A percentile compares a stretch with the other conserved stretches of the same genome.
phyloP scores from a whole-genome alignment of 2,329 filamentous ascomycete species.

The Pseudopyrenochaeta lycopersici region DNA sequence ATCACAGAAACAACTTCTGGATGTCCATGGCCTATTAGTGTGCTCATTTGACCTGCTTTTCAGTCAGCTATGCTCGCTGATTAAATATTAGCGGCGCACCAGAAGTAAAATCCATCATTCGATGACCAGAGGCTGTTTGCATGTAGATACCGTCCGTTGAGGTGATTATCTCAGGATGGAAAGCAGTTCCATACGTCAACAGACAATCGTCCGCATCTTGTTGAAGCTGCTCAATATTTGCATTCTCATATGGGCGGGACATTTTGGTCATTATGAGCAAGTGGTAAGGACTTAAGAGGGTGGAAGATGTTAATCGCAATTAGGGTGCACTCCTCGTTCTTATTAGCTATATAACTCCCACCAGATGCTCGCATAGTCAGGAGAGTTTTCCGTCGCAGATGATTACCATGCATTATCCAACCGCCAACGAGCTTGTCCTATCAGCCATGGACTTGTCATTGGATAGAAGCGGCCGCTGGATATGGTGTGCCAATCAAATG shows the following conservation, averaged over 20 bases:
- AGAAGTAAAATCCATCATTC: conserved; percentile 42
- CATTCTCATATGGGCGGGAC: conserved; percentile 24
- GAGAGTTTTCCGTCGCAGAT: not conserved
- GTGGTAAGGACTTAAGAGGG: not conserved
- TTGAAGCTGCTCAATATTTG: conserved; percentile 26
- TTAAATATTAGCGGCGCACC: too few relatives aligned
- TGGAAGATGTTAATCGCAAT: not conserved
- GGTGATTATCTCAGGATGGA: conserved; percentile 42
- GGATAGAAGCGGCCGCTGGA: not conserved
- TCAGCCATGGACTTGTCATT: not conserved
- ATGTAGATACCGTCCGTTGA: conserved; percentile 38
- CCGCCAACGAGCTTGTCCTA: not conserved
- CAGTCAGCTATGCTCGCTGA: too few relatives aligned
- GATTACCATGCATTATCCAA: not conserved
- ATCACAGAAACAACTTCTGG: conserved; percentile 45
- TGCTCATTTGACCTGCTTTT: conserved; percentile 29
- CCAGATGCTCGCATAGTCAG: not conserved
- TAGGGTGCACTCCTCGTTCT: not conserved
- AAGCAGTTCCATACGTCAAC: conserved; percentile 34
- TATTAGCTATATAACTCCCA: not conserved
- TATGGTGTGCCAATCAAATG: not conserved
- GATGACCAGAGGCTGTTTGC: conserved; percentile 38
- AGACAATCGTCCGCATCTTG: conserved; percentile 29
- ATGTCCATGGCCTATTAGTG: conserved; percentile 40
- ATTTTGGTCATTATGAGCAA: conserved; percentile 6